phyloP scores from a whole-genome alignment of 2,329 filamentous ascomycete genomes.

The Neofusicoccum umdonicola region DNA sequence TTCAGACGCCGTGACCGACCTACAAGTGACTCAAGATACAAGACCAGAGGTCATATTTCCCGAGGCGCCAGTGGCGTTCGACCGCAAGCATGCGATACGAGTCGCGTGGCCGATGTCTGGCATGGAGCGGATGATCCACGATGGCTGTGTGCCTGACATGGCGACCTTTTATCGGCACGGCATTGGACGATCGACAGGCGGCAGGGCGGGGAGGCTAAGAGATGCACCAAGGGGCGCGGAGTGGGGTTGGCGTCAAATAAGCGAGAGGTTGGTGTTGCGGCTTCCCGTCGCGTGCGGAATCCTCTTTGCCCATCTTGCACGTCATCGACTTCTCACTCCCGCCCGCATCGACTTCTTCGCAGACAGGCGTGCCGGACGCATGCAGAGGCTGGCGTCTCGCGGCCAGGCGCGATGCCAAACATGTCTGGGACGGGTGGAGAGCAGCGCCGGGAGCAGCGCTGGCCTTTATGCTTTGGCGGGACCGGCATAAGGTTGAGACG shows the following conservation, averaged over 20 bases:
- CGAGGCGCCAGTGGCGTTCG: not conserved
- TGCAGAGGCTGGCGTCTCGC: not conserved
- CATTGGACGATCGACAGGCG: not conserved
- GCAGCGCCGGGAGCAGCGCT: no score
- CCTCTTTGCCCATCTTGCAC: not conserved
- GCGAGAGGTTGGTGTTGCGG: constrained; percentile 10
- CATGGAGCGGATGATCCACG: not conserved
- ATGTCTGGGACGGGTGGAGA: not conserved
- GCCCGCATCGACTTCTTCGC: not conserved
- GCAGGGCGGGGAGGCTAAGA: not conserved
- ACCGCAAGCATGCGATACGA: not conserved
- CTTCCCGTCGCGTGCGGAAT: constrained; percentile 8
- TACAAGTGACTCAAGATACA: no score
- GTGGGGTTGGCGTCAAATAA: constrained; percentile 8
- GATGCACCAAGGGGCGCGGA: not conserved
- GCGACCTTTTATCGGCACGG: not conserved
- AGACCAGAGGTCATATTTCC: not conserved
- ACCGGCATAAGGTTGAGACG: not conserved
- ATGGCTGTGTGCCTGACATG: not conserved
- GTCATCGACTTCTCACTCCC: not conserved
- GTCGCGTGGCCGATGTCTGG: constrained; percentile 1
- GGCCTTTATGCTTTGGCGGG: not conserved
- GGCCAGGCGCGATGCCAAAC: not conserved
- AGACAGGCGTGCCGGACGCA: not conserved
- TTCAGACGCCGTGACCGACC: no score